Base-by-base conservation (phyloP, 371 early-diverging fungal genomes). In the Rhizopus stolonifer region DNA sequence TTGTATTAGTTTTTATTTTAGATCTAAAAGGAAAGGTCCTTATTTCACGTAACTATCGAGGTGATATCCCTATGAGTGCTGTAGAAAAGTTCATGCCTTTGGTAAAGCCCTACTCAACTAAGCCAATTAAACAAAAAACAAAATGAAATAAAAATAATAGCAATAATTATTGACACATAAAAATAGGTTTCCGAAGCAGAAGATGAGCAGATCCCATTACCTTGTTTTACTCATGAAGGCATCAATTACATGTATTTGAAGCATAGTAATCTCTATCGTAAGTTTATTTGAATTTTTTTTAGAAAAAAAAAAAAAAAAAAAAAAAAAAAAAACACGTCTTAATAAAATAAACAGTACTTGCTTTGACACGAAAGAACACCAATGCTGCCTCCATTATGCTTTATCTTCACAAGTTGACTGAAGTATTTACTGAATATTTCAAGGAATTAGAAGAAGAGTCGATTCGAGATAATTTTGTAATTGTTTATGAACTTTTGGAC, bases 391-490 rank as follows among this genome's bases (percentile, higher is more conserved):
- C 94, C 22, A 90, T 96, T 53, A 83, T 98, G 65, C 76, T 95
- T 31, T 98, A 96, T 65, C 81, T 98, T 42, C 94, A 96, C 65
- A 93, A 93, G 57, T 79, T 98, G 38, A 86, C 89, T 45, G 88
- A 92, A 71, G 96, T 95, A 32, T 92, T 96, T 72, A 85, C 88
- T 24, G 96, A 97, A 68, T 99, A 99, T 76, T 99, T 99, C 74
- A 95, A 95, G 69, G 92, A 92, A 56, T 84, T 99, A 46, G 98
- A 99, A 71, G 99, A 99, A 60, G 99, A 99, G 65, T 93, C 95
- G 14, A 83, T 96, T 46, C 92, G 91, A 76, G 94, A 96, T 56
- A 91, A 94, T 72, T 94, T 94, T 85, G 88, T 88, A 9, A 89
- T 88, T 19, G 89, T 94, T 5, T 99, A 99, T 69, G 99, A 99